These are phyloP conservation scores for Stygiomarasmius scandens DNA, from an alignment of 1,284 basidiomycete genomes.

Conservation along the genomic window DNA sequence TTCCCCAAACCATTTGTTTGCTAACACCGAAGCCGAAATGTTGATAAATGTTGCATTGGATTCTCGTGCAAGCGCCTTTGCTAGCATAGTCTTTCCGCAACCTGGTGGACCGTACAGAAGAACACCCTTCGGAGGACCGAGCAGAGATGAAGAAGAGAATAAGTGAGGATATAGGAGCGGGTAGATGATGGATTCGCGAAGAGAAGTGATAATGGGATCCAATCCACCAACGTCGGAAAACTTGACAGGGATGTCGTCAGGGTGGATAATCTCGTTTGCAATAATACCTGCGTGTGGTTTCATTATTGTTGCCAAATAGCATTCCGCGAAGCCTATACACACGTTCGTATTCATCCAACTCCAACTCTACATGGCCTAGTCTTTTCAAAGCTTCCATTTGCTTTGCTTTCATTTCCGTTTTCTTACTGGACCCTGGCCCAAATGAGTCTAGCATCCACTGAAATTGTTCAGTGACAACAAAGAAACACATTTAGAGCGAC, in stretches of 20 bases:
- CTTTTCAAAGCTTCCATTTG: slow-evolving; percentile 72
- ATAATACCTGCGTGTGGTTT: slow-evolving; percentile 60
- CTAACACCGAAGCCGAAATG: slow-evolving; percentile 77
- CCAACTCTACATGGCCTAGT: slow-evolving; percentile 70
- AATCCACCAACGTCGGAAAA: slow-evolving; percentile 94
- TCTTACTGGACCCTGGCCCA: slow-evolving; percentile 33
- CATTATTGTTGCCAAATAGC: slow-evolving; percentile 3
- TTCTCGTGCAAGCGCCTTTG: slow-evolving; percentile 95
- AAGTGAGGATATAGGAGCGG: slow-evolving; percentile 92
- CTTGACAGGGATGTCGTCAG: slow-evolving; percentile 77
- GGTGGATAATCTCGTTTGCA: slow-evolving; percentile 83
- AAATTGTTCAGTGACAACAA: background rate
- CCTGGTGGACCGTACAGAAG: slow-evolving; percentile 90
- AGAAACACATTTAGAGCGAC: slow-evolving; percentile 16
- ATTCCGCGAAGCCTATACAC: slow-evolving; percentile 30
- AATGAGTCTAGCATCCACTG: slow-evolving; percentile 43
- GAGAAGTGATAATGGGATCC: slow-evolving; percentile 87
- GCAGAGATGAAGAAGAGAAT: slow-evolving; percentile 76
- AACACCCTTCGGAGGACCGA: slow-evolving; percentile 80
- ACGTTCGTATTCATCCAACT: slow-evolving; percentile 84
- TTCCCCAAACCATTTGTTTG: slow-evolving; percentile 98
- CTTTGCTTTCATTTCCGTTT: slow-evolving; percentile 68
- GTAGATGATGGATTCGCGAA: slow-evolving; percentile 96
- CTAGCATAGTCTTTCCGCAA: slow-evolving; percentile 94
- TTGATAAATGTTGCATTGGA: slow-evolving; percentile 97